These are phyloP conservation scores for Coemansia sp. DNA, from an alignment of 192 early-diverging fungal species.

Conservation along the genomic window DNA sequence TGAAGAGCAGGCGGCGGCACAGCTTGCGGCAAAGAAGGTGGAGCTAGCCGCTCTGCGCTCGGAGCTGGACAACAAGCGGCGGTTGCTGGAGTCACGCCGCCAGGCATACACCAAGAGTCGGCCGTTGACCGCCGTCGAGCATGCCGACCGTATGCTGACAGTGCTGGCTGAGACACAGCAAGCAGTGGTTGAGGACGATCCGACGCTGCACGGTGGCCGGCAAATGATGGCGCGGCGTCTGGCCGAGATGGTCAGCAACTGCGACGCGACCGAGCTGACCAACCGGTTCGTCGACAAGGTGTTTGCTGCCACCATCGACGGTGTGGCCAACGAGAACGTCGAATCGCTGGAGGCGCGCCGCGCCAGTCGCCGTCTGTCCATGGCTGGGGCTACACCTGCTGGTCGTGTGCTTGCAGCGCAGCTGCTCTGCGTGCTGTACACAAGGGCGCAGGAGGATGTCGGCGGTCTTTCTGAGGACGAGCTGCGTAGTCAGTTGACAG, in stretches of 20 bases:
- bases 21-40: conserved; percentile 23
- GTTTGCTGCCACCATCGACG: conserved; percentile 49
- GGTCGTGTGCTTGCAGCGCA: conserved; percentile 48
- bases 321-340: conserved; percentile 51
- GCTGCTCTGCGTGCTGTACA: conserved; percentile 51
- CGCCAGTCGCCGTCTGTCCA: conserved; percentile 45
- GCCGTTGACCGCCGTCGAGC: conserved; percentile 46
- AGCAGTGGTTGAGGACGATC: conserved; percentile 2
- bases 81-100: conserved; percentile 33
- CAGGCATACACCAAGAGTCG: conserved; percentile 35
- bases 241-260: conserved; percentile 41
- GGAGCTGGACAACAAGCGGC: conserved; percentile 41
- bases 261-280: conserved; percentile 38
- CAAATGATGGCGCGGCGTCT: conserved; percentile 20
- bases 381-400: conserved; percentile 32
- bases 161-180: conserved; percentile 15
- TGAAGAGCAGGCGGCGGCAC: conserved; percentile 43
- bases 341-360: conserved; percentile 43
- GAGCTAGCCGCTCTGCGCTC: conserved; percentile 26
- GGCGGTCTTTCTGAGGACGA: conserved; percentile 45
- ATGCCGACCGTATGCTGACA: conserved; percentile 37
- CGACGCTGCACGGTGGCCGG: conserved; percentile 12
- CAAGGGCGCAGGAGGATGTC: conserved; percentile 20
- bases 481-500: conserved; percentile 36
- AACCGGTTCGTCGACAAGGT: conserved; percentile 47